Base-by-base conservation (phyloP, 441 rosid species). In the Erodium moschatum region DNA sequence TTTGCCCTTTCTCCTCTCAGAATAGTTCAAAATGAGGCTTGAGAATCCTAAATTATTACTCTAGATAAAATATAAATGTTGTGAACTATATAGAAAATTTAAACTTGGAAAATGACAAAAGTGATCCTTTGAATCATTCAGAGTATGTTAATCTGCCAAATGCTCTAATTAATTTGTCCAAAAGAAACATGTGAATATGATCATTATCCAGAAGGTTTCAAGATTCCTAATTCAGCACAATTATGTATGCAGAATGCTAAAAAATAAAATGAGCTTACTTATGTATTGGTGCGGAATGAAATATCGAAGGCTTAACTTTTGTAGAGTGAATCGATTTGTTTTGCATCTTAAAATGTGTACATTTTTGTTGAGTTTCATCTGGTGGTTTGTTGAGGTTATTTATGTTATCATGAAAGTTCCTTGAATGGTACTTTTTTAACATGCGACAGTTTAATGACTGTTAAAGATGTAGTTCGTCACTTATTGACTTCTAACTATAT, bases 1-100 rank as follows among this genome's bases (percentile, higher is more conserved):
- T 46, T 73, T 70, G 64, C 31, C 63, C 54, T 27, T 31, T 64
- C 15, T 13, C 67, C 42, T 64, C 67, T 18, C 46, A 13, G 7
- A 15, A 64, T 19, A 31, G 44, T 33, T n/a, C 18, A 35, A 6
- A 35, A 35, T 35, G 40, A 35, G 31, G 31, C 31, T 29, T 29
- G 31, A 48, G 9, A 27, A 12, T 6, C 35, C 10, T n/a, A 56
- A 58, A 20, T 58, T 58, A 20, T 58, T 15, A 50, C 19, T 19
- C 64, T 8, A 8, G 64, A 58, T 10, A 20, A 58, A 58, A 58
- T 58, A 58, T 13, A 58, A 58, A 58, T 19, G 27, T 58, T 58
- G 29, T 19, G 64, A 58, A 58, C 13, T 18, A 18, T 1, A 19
- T 6, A 56, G 27, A 10, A 58, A 19, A 58, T 8, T 21, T 19